Conservation (phyloP, 2,329 filamentous ascomycete genomes). For the Aspergillus aculeatus region DNA sequence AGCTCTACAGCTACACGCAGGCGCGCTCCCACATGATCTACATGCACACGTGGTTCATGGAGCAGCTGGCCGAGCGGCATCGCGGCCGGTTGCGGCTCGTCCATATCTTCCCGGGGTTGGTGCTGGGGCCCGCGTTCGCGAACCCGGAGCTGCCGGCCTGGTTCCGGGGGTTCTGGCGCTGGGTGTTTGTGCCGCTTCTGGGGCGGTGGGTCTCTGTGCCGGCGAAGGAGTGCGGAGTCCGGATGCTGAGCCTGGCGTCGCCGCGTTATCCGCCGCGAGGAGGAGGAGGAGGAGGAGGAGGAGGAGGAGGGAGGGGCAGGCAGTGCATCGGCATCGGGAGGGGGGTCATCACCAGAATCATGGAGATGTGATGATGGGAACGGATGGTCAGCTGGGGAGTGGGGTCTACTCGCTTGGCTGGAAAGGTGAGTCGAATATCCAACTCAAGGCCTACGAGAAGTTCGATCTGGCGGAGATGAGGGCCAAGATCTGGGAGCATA, state of each 20-base stretch:
- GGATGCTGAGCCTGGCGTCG: slow-evolving; percentile 2
- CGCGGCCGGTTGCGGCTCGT: background rate
- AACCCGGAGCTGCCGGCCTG: slow-evolving; percentile 4
- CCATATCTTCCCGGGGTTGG: slow-evolving; percentile 9
- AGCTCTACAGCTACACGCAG: background rate
- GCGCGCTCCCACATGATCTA: slow-evolving; percentile 9
- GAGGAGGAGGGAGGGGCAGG: background rate
- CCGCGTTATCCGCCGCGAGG: slow-evolving; percentile 3
- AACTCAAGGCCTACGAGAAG: background rate
- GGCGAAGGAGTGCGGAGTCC: slow-evolving; percentile 1
- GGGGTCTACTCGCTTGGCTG: slow-evolving; percentile 6
- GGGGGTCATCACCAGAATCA: too few relatives aligned
- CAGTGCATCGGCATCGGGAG: too few relatives aligned
- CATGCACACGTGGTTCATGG: slow-evolving; percentile 9
- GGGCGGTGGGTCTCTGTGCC: background rate
- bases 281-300: too few relatives aligned
- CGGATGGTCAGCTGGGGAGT: slow-evolving; percentile 3
- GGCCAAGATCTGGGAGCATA: slow-evolving; percentile 8
- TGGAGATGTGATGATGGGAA: background rate
- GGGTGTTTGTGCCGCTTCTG: slow-evolving; percentile 5
- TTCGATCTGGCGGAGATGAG: slow-evolving; percentile 2
- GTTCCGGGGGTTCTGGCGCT: slow-evolving; percentile 4
- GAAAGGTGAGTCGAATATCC: background rate
- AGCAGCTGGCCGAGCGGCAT: slow-evolving; percentile 1
- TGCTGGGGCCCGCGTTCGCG: slow-evolving; percentile 2